Percentiles rank a stretch among this genome's conserved stretches.
These are phyloP conservation scores for Hypericum androsaemum DNA, from an alignment of 345 rosid species.

Conservation along the genomic window DNA sequence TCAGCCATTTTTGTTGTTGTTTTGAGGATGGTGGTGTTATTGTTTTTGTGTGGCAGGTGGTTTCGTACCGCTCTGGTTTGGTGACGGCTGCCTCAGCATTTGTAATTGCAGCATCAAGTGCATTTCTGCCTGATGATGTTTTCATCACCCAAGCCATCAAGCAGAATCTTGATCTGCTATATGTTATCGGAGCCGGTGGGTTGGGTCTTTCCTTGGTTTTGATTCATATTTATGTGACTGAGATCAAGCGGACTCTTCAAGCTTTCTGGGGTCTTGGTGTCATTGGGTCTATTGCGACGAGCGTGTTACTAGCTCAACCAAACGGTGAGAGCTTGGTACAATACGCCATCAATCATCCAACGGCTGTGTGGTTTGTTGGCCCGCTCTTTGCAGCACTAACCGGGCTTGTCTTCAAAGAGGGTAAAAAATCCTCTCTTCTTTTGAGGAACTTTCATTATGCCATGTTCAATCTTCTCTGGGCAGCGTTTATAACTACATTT, in stretches of 20 bases:
- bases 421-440: constrained; percentile 21
- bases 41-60: constrained; percentile 42
- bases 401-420: constrained; percentile 93
- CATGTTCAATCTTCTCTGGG: background rate
- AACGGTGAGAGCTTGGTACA: constrained; percentile 61
- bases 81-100: constrained; percentile 77
- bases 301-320: constrained; percentile 54
- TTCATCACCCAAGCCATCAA: constrained; percentile 34
- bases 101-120: constrained; percentile 68
- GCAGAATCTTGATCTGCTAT: constrained; percentile 61
- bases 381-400: constrained; percentile 87
- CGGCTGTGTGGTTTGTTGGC: constrained; percentile 81
- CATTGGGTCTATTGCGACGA: constrained; percentile 57
- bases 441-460: background rate
- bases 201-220: constrained; percentile 63
- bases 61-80: constrained; percentile 70
- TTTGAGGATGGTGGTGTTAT: background rate
- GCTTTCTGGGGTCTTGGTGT: constrained; percentile 82
- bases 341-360: constrained; percentile 50
- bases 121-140: constrained; percentile 50
- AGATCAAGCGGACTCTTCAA: constrained; percentile 90
- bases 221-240: constrained; percentile 84
- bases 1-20: no score
- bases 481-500: constrained; percentile 2
- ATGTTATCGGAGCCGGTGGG: constrained; percentile 63